Conservation (phyloP, 2,329 filamentous ascomycete species). For the Curvularia hawaiiensis region DNA sequence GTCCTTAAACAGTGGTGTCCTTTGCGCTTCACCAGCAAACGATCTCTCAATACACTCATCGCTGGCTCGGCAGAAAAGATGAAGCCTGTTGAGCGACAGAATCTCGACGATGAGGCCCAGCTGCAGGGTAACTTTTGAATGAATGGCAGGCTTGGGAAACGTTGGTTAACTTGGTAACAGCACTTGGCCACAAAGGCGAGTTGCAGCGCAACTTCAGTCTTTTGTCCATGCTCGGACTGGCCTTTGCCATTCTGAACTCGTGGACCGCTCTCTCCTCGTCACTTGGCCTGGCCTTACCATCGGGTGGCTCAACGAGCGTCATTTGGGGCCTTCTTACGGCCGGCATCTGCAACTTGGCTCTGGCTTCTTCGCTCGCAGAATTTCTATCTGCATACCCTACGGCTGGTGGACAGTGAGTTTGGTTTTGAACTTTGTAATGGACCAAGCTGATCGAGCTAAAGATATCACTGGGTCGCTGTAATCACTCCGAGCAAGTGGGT, state of each 20-base stretch:
- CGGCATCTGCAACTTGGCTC: slow-evolving; percentile 69
- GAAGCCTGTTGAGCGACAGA: slow-evolving; percentile 24
- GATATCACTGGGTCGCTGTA: slow-evolving; percentile 73
- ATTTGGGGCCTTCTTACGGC: slow-evolving; percentile 69
- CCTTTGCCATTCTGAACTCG: slow-evolving; percentile 67
- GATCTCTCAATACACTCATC: neutral
- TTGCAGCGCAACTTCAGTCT: slow-evolving; percentile 63
- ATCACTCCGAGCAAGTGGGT: slow-evolving; percentile 66
- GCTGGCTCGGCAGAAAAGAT: slow-evolving; percentile 21
- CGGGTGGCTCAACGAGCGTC: slow-evolving; percentile 72
- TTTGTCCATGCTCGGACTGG: slow-evolving; percentile 65
- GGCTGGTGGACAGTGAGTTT: slow-evolving; percentile 42
- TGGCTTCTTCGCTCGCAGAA: slow-evolving; percentile 72
- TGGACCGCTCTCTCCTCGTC: slow-evolving; percentile 67
- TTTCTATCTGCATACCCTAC: slow-evolving; percentile 70
- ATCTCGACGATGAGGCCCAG: slow-evolving; percentile 42
- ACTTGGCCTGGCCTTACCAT: slow-evolving; percentile 67
- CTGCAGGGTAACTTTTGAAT: slow-evolving; percentile 22
- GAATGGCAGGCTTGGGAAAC: too few relatives aligned
- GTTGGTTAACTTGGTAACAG: slow-evolving; percentile 1
- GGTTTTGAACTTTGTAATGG: neutral
- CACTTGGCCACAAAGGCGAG: slow-evolving; percentile 62
- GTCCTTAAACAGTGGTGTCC: slow-evolving; percentile 1
- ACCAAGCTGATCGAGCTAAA: slow-evolving; percentile 45
- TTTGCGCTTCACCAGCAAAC: neutral